A percentile compares a stretch with the other conserved stretches of the same genome.
Conservation (phyloP, 495 filamentous ascomycete genomes). For the Filosporella fistucella region DNA sequence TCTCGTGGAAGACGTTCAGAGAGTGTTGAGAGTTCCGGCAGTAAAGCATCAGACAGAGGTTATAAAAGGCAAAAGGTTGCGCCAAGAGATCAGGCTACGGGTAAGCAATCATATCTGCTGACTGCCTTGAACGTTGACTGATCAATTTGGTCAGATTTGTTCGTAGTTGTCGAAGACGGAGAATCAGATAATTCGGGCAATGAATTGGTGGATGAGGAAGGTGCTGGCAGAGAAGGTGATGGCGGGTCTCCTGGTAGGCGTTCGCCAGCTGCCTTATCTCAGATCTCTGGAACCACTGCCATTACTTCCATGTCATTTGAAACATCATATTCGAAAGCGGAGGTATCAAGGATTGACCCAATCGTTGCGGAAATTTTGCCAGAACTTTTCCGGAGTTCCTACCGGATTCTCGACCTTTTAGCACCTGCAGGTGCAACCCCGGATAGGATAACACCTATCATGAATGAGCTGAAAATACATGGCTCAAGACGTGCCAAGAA, state of each 20-base stretch:
- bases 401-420: slow-evolving; percentile 28
- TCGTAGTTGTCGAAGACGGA: slow-evolving; percentile 29
- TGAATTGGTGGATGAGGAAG: slow-evolving; percentile 3
- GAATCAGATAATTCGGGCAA: slow-evolving; percentile 5
- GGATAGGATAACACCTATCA: slow-evolving; percentile 20
- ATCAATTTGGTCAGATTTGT: no score
- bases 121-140: no score
- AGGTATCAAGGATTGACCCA: slow-evolving; percentile 26
- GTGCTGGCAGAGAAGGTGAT: slow-evolving; percentile 5
- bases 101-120: no score
- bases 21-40: slow-evolving; percentile 16
- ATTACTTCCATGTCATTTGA: slow-evolving; percentile 20
- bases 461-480: slow-evolving; percentile 25
- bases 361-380: slow-evolving; percentile 28
- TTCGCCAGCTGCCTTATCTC: slow-evolving; percentile 27
- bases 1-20: slow-evolving; percentile 31
- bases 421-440: slow-evolving; percentile 21
- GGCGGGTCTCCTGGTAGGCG: background rate
- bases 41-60: slow-evolving; percentile 8
- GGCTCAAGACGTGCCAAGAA: slow-evolving; percentile 26
- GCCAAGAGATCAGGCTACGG: no score
- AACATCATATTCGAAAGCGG: slow-evolving; percentile 28
- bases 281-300: slow-evolving; percentile 38
- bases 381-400: slow-evolving; percentile 25
- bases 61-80: slow-evolving; percentile 8